Conservation (phyloP, 306 rosid genomes). For the Lupinus albus region DNA sequence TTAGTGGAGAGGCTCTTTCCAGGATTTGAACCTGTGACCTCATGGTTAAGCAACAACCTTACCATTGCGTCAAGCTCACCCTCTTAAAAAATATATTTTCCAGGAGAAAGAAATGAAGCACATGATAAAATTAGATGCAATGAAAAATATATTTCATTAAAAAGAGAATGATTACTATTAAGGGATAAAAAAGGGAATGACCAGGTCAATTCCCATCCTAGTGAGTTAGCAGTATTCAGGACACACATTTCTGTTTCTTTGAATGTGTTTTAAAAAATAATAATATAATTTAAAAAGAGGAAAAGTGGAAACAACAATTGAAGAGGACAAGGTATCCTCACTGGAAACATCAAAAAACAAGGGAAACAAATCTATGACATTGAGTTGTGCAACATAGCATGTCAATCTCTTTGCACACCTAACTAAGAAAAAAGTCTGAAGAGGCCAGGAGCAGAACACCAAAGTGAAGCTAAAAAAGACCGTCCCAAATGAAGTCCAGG, state of each 20-base stretch:
- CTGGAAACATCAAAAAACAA: background rate
- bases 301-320: too few relatives aligned
- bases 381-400: background rate
- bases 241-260: constrained; percentile 21
- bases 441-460: background rate
- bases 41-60: too few relatives aligned
- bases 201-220: constrained; percentile 7
- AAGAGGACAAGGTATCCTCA: background rate
- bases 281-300: background rate
- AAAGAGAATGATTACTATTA: constrained; percentile 1
- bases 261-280: background rate
- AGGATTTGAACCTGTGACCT: too few relatives aligned
- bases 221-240: constrained; percentile 1
- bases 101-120: constrained; percentile 11
- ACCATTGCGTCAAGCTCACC: too few relatives aligned
- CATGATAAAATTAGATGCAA: constrained; percentile 13
- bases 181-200: constrained; percentile 10
- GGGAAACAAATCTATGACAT: background rate
- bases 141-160: background rate
- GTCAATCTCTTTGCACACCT: background rate
- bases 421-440: background rate
- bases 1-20: too few relatives aligned
- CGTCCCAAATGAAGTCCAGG: background rate
- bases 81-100: too few relatives aligned
- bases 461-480: background rate